A percentile compares a stretch with the other conserved stretches of the same genome.
These are phyloP conservation scores for Mycena alexandri DNA, from an alignment of 768 basidiomycete genomes.

Conservation along the genomic window DNA sequence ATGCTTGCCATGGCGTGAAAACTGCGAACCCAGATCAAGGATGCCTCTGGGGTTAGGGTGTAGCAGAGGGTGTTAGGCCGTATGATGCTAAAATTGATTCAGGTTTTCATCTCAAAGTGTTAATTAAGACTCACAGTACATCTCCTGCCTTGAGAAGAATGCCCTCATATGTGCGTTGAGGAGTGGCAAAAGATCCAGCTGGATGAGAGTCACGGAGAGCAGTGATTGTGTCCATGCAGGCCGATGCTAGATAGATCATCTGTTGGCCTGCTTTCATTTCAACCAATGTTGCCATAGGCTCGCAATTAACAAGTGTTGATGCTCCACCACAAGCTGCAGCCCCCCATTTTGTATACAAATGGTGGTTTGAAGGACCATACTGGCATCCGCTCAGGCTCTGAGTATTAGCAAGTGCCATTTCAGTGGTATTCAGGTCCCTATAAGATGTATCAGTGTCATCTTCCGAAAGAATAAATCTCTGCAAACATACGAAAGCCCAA, in stretches of 20 bases:
- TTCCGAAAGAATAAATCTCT: background rate
- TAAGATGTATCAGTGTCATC: background rate
- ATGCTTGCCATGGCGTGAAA: slow-evolving; percentile 1
- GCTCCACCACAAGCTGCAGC: background rate
- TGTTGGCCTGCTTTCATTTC: background rate
- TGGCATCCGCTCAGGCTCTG: slow-evolving; percentile 3
- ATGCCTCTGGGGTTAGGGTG: background rate
- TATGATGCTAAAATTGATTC: background rate
- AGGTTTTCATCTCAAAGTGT: background rate
- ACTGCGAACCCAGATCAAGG: background rate
- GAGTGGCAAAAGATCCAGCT: background rate
- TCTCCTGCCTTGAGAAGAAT: background rate
- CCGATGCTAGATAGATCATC: background rate
- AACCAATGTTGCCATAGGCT: background rate
- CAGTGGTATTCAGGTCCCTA: slow-evolving; percentile 1
- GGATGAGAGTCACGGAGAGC: background rate
- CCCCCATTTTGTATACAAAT: slow-evolving; percentile 5
- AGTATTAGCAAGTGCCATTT: background rate
- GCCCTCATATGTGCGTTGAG: background rate
- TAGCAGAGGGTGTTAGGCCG: background rate
- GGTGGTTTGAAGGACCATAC: background rate
- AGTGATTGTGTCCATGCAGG: background rate
- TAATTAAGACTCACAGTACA: background rate
- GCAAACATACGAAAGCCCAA: background rate
- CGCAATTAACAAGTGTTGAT: background rate